Percentiles rank a stretch among this genome's conserved stretches.
Evolutionary conservation across 1,139 yeast genomes (phyloP).

Genomic region (Zhuliangozyma parablackwelliae): DNA sequence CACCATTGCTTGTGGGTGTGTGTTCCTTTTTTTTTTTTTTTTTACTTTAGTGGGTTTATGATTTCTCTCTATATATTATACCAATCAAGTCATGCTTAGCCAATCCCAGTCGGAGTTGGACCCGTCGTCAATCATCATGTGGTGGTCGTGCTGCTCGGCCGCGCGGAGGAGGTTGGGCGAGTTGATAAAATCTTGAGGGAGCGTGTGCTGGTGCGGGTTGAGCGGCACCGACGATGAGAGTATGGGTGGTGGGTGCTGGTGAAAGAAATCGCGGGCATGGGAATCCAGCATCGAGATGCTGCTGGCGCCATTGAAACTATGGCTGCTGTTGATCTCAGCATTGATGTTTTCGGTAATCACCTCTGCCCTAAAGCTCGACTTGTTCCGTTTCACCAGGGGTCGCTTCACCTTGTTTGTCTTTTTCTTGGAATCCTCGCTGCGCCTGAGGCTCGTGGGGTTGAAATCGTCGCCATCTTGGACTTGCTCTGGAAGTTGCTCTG

Average conservation of each 20-base stretch:
- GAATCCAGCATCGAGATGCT: neutral
- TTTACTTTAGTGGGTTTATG: too few species aligned
- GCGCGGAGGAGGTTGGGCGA: neutral
- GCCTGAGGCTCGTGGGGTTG: slow-evolving; percentile 26
- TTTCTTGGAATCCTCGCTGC: neutral
- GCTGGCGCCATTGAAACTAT: neutral
- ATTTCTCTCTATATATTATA: too few species aligned
- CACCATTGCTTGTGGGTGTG: neutral
- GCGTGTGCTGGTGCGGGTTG: too few species aligned
- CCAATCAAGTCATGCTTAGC: slow-evolving; percentile 33
- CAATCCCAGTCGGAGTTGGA: slow-evolving; percentile 28
- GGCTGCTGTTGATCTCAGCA: neutral
- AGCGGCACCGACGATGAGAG: too few species aligned
- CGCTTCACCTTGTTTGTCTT: slow-evolving; percentile 2
- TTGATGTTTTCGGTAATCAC: neutral
- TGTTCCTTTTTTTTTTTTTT: neutral
- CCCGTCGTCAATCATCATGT: slow-evolving; percentile 11
- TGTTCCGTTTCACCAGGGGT: slow-evolving; percentile 6
- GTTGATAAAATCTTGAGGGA: neutral
- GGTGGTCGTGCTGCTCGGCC: neutral
- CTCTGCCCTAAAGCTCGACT: neutral
- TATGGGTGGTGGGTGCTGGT: neutral
- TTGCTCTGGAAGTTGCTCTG: too few species aligned
- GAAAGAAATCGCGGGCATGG: neutral
- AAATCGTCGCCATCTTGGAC: slow-evolving; percentile 34